Evolutionary conservation across 2,329 filamentous ascomycete species (phyloP), one percentile per base, ranked within the genome.

Genomic region (Claviceps digitariae): DNA sequence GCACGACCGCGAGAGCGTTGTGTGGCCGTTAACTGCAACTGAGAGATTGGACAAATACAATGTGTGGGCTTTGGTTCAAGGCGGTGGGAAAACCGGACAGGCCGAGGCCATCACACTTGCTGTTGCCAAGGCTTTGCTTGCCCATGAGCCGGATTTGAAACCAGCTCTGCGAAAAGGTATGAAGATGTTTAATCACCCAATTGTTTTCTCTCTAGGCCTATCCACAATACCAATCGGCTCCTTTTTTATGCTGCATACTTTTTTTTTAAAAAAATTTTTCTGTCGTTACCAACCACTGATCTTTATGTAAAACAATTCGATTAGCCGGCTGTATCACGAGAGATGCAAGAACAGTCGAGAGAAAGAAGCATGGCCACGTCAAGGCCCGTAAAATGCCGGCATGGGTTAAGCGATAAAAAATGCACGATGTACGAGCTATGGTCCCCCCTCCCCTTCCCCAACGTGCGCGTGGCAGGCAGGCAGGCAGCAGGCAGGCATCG

Each of bases 331-430:
- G 86, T 69, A 81, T 98, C 58, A 94, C 90, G 51, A 86, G 91
- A 65, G 91, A 98, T 74, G 81, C 84, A 54, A 89, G 91, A 73
- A 83, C 78, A 65, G 94, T 98, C 61, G 93, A 98, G 74, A 91
- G 93, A 69, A 98, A 98, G 84, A 97, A 98, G 81, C 82, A 89
- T 54, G 94, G 93, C 61, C 88, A 89, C 65, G 72, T 95, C 73
- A 98, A 98, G 79, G 91, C 93, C 55, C 87, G 93, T 72, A 98
- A 98, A 83, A 94, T 86, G 82, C 91, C 91, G 56, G 81, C 93
- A 63, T 98, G 94, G 93, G 90, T 97, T 78, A 97, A 96, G 82
- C 73, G 79, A 73, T 82, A 76, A 51, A 76, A 51, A 36, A 43
- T 25, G 12, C 15, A 38, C 15, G 12, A 9, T 51, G 10, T 4